phyloP scores from a whole-genome alignment of 2,329 filamentous ascomycete species.

The Pseudodiploospora longispora region DNA sequence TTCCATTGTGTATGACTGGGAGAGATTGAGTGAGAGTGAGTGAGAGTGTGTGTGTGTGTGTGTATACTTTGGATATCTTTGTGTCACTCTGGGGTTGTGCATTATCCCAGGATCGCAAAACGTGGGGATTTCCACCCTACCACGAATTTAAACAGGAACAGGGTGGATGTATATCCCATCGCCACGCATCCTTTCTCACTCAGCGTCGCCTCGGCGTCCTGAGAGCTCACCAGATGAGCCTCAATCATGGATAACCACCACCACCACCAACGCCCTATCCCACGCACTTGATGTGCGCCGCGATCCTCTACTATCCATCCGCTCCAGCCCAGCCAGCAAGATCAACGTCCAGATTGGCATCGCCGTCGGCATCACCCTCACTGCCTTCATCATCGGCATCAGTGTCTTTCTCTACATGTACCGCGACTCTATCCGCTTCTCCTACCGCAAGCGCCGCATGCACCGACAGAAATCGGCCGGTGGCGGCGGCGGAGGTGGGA shows the following conservation, averaged over 20 bases:
- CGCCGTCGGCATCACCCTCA: slow-evolving; percentile 33
- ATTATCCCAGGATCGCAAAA: too few relatives aligned
- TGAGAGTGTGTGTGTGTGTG: too few relatives aligned
- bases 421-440: slow-evolving; percentile 28
- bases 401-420: slow-evolving; percentile 33
- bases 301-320: too few relatives aligned
- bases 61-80: too few relatives aligned
- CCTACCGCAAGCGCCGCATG: slow-evolving; percentile 17
- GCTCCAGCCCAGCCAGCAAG: slow-evolving; percentile 17
- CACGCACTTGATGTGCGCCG: too few relatives aligned
- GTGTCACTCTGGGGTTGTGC: too few relatives aligned
- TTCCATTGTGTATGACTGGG: too few relatives aligned
- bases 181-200: not conserved
- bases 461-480: not conserved
- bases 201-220: slow-evolving; percentile 1
- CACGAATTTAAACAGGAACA: not conserved
- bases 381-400: slow-evolving; percentile 29
- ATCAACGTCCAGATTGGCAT: slow-evolving; percentile 35
- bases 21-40: too few relatives aligned
- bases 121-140: too few relatives aligned
- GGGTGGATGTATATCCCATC: slow-evolving; percentile 25
- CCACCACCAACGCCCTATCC: too few relatives aligned
- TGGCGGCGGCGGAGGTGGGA: not conserved
- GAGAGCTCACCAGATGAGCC: not conserved
- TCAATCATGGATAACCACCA: too few relatives aligned